Evolutionary conservation across 1,139 yeast species (phyloP), one percentile per base, ranked within the genome.

Genomic region (Suhomyces chickasaworum): DNA sequence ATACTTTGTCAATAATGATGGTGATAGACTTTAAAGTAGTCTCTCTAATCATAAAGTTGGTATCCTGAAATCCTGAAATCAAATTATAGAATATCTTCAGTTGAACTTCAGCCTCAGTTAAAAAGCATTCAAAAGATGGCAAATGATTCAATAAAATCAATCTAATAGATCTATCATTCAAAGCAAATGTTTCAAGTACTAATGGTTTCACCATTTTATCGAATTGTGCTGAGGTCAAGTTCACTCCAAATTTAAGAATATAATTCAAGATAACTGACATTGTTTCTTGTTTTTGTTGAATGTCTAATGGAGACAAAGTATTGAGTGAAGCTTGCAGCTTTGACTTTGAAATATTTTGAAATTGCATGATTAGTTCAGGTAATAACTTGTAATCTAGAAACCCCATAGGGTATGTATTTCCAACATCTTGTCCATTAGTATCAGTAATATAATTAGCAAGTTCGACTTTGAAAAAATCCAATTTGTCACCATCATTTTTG

Each of bases 31-130:
- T 85, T 38, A 93, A 71, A 0, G 98, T 88, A 36, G 86, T 89
- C 55, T 88, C 90, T 50, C 98, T 74, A 40, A 93, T 81, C 31
- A 85, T 77, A 7, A 85, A 81, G 60, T 89, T 91, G 0, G 96
- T 81, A 61, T 93, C 99, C 32, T 84, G 83, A 57, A 93, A 86
- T 0, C 98, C 98, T 17, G 86, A 81, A 10, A 85, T 70, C 55
- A 89, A 73, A 41, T 77, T 77, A 10, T 81, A 80, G 63, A 89
- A 89, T 3, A 93, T 75, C 55, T 80, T 83, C 57, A 78, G 84
- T 52, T 87, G 86, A 6, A 90, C 78, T 39, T 85, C 89, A 25
- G 77, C 65, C 42, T 82, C 83, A 4, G 81, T 73, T 22, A 89
- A 65, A 37, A 68, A 66, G 2, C 69, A 70, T 34, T 81, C 73